phyloP scores from a whole-genome alignment of 2,329 filamentous ascomycete species.

The Penicillium sclerotigenum region DNA sequence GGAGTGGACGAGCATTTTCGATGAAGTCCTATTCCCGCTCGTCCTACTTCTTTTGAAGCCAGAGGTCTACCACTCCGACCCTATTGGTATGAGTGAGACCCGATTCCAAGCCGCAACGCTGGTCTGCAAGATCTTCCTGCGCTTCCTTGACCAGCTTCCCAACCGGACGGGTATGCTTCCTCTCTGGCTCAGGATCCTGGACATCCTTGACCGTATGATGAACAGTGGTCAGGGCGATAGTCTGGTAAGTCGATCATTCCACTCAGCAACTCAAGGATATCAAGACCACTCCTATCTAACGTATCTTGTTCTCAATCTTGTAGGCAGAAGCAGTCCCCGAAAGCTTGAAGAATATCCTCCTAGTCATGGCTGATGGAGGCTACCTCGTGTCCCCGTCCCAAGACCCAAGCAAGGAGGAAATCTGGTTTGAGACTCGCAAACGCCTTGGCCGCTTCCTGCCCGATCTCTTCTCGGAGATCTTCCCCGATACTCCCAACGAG shows the following conservation, averaged over 20 bases:
- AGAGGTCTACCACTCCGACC: slow-evolving; percentile 88
- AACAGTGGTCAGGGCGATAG: slow-evolving; percentile 91
- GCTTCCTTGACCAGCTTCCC: slow-evolving; percentile 81
- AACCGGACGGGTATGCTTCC: slow-evolving; percentile 87
- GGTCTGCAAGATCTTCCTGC: slow-evolving; percentile 91
- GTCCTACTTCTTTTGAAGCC: slow-evolving; percentile 85
- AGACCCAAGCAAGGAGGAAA: slow-evolving; percentile 49
- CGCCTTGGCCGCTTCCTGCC: slow-evolving; percentile 60
- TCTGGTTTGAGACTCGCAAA: slow-evolving; percentile 62
- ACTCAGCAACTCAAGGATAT: slow-evolving; percentile 5
- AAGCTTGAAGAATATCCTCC: slow-evolving; percentile 89
- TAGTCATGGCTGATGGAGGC: slow-evolving; percentile 90
- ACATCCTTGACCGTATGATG: slow-evolving; percentile 93
- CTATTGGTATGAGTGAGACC: slow-evolving; percentile 91
- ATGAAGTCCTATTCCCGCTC: slow-evolving; percentile 87
- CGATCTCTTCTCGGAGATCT: slow-evolving; percentile 57
- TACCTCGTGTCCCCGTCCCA: slow-evolving; percentile 69
- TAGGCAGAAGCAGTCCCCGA: slow-evolving; percentile 94
- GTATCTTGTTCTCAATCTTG: not conserved
- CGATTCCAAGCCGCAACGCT: slow-evolving; percentile 86
- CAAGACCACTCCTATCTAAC: not conserved
- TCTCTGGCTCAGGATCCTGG: slow-evolving; percentile 87
- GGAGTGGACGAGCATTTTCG: slow-evolving; percentile 94
- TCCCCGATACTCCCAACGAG: slow-evolving; percentile 43
- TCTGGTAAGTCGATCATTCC: slow-evolving; percentile 57